Base-by-base conservation (phyloP, 441 rosid species). In the Euphorbia schlechtendalii region DNA sequence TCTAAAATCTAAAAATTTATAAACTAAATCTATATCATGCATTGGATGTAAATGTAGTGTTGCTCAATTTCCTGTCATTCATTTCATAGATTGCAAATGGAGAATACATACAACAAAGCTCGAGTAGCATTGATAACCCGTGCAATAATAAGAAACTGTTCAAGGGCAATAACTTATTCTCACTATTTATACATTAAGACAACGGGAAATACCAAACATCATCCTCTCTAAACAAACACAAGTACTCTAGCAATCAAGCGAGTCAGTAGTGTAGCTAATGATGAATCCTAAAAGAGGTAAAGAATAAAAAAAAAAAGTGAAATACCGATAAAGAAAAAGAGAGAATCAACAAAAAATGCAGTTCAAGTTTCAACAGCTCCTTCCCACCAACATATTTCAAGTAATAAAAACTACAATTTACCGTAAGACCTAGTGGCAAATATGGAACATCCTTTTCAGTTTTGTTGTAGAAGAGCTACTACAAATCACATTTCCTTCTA, bases 391-490 rank as follows among this genome's bases (percentile, higher is more conserved):
- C 73, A 65, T 69, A 65, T 57, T 51, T 61, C 40, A 41, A 32
- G 34, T n/a, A n/a, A n/a, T 22, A 43, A 60, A 58, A 21, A 52
- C 83, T 82, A 82, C 84, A 76, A 73, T 68, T 66, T 55, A 61
- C 65, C 63, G 70, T 69, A 69, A 67, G 75, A 76, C 82, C 83
- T 73, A 78, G 77, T 64, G 80, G 78, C 80, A 84, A 80, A 77
- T 72, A 81, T 63, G 67, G 72, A 81, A 78, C 81, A 73, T 75
- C 81, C 78, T 70, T 61, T 58, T 60, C 58, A 66, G 63, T 71
- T 82, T 72, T 65, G 71, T 71, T 76, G 83, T 69, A 79, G 83
- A 79, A 70, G 82, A 77, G 78, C 85, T 79, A 82, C 84, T 51
- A 51, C 55, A 51, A 81, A 77, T 81, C 84, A 78, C 76, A 78